phyloP scores from a whole-genome alignment of 495 filamentous ascomycete genomes.

The Tuber calosporum region DNA sequence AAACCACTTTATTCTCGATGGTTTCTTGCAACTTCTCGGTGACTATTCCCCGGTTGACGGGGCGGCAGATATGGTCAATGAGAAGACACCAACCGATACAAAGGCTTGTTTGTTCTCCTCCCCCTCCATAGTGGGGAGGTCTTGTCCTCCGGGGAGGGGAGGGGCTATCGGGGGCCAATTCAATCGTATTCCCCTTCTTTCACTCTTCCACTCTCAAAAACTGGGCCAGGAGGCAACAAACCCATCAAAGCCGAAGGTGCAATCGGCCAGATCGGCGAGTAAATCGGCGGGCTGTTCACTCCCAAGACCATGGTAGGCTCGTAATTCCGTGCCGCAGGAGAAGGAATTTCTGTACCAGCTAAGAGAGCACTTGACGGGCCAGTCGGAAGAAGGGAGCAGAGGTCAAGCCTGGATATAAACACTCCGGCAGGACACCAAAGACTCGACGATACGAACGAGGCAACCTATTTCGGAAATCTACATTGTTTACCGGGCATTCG shows the following conservation, averaged over 20 bases:
- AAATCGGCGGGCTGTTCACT: constrained; percentile 51
- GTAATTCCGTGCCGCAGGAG: constrained; percentile 48
- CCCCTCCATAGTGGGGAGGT: background rate
- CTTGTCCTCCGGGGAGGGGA: constrained; percentile 36
- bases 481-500: background rate
- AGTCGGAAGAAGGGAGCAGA: constrained; percentile 15
- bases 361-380: constrained; percentile 41
- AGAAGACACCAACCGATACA: constrained; percentile 20
- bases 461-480: background rate
- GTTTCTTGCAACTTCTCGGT: constrained; percentile 26
- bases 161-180: constrained; percentile 40
- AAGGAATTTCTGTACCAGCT: constrained; percentile 47
- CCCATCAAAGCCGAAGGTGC: constrained; percentile 44
- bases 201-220: background rate
- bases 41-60: constrained; percentile 31
- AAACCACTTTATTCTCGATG: constrained; percentile 30
- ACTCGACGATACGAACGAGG: background rate
- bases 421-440: background rate
- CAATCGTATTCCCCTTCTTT: constrained; percentile 24
- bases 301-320: constrained; percentile 48
- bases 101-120: background rate
- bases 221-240: background rate
- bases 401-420: background rate
- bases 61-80: constrained; percentile 28
- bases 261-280: constrained; percentile 50